These are phyloP conservation scores for Pythium grandisporangium DNA, from an alignment of 352 stramenopile genomes.

Conservation along the genomic window DNA sequence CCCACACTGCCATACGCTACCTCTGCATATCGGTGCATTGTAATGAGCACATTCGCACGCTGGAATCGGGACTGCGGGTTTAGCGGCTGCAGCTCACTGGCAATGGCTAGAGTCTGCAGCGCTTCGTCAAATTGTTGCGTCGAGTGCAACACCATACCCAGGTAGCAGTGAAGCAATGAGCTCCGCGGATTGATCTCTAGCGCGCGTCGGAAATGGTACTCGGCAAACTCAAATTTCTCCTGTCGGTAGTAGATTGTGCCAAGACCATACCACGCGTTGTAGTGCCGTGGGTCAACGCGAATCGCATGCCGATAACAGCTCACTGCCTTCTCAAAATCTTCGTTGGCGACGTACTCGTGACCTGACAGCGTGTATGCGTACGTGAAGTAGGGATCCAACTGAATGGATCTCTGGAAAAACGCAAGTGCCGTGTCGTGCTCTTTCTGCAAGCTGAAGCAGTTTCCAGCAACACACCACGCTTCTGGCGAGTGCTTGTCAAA, in stretches of 20 bases:
- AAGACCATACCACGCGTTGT: conserved; percentile 91
- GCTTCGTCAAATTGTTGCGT: conserved; percentile 88
- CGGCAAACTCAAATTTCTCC: conserved; percentile 96
- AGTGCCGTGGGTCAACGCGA: conserved; percentile 86
- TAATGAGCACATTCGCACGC: conserved; percentile 91
- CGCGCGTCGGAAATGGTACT: conserved; percentile 95
- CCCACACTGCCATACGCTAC: conserved; percentile 7
- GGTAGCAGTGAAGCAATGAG: conserved; percentile 92
- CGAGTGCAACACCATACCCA: conserved; percentile 93
- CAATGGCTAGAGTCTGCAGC: conserved; percentile 82
- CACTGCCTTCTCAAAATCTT: conserved; percentile 97
- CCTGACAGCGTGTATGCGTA: conserved; percentile 97
- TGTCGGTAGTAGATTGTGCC: conserved; percentile 96
- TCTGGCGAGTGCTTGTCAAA: conserved; percentile 92
- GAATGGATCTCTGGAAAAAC: conserved; percentile 95
- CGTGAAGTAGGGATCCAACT: conserved; percentile 92
- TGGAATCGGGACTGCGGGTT: conserved; percentile 94
- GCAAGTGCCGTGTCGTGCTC: conserved; percentile 94
- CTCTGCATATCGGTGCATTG: conserved; percentile 87
- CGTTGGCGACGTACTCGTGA: conserved; percentile 97
- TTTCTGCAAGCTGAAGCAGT: conserved; percentile 98
- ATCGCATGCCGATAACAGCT: conserved; percentile 94
- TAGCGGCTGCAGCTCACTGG: conserved; percentile 84
- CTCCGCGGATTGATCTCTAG: conserved; percentile 92
- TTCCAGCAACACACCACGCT: conserved; percentile 95